Conservation (phyloP, 2,329 filamentous ascomycete species). For the Cladosporium sp. region DNA sequence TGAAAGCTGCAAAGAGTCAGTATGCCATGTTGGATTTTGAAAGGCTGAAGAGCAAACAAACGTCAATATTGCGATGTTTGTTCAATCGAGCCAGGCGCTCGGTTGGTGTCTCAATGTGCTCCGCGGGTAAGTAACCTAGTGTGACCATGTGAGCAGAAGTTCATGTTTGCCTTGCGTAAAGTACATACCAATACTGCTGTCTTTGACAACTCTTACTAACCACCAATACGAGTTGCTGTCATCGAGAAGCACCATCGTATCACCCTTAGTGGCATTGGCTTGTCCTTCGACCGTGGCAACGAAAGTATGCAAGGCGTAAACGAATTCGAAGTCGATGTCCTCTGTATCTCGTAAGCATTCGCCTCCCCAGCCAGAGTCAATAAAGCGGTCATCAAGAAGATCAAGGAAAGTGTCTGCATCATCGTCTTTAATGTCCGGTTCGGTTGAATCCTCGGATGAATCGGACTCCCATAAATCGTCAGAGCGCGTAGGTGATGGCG, state of each 20-base stretch:
- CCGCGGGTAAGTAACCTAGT: conserved; percentile 89
- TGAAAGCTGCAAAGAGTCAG: conserved; percentile 49
- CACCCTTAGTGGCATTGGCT: conserved; percentile 95
- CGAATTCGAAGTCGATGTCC: conserved; percentile 99
- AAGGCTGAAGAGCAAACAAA: conserved; percentile 43
- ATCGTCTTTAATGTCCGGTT: conserved; percentile 49
- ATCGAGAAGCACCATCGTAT: conserved; percentile 96
- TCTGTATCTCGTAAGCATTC: conserved; percentile 90
- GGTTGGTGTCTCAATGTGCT: conserved; percentile 97
- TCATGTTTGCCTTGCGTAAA: background rate
- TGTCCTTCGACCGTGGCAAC: conserved; percentile 97
- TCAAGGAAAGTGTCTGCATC: conserved; percentile 53
- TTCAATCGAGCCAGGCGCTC: conserved; percentile 90
- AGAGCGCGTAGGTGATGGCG: conserved; percentile 27
- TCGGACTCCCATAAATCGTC: conserved; percentile 17
- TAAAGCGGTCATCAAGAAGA: conserved; percentile 56
- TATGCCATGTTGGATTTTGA: conserved; percentile 12
- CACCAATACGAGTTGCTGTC: conserved; percentile 99
- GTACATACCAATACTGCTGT: conserved; percentile 77
- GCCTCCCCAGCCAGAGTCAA: conserved; percentile 69
- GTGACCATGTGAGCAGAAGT: background rate
- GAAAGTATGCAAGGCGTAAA: conserved; percentile 96
- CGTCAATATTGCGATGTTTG: conserved; percentile 97
- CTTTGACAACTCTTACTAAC: conserved; percentile 94
- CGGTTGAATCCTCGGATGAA: conserved; percentile 24